Base-by-base conservation (phyloP, 495 filamentous ascomycete species). In the Aspergillus mulundensis region DNA sequence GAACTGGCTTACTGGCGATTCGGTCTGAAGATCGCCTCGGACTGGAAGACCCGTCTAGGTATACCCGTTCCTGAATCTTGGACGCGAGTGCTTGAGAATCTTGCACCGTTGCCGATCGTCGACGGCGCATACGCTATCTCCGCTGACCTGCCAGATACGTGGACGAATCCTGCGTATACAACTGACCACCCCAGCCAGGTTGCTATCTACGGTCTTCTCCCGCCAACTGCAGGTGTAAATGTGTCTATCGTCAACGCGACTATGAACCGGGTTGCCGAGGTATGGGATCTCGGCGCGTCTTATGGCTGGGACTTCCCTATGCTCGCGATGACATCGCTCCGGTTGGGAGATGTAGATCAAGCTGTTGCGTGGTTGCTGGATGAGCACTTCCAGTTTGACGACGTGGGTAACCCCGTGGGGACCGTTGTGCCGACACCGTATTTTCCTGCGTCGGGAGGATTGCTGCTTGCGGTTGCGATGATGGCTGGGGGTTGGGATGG, bases 1-100 rank as follows among this genome's bases (percentile, higher is more conserved):
- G 61, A 63, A 39, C 53, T 59, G 3, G 56, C 56, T 5, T 63
- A 63, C 34, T 63, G 56, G 56, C 56, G 53, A 0, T 63, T 63
- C 30, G 61, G 57, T 44, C 43, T 59, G 1, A 45, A 59, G 8
- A 34, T 53, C 11, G 61, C 57, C 14, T 44, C 48, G 28, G 19
- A 52, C 14, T 63, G 61, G 61, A 63, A 59, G 47, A 45, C 30
- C 14, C 53, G 57, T 12, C 53, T 52, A 15, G 56, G 42, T 5
- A 23, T 49, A 4, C 1, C 21, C 4, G 38, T 52, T 18, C 61
- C 61, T 1, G 16, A 20, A 3, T 21, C 34, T 10, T 63, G 61
- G 61, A 41, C 32, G 1, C 57, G 51, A 8, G 61, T 63, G 16
- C 28, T 50, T 14, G 41, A 59, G 15, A 59, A 59, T 44, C 56